phyloP scores from a whole-genome alignment of 805 yeast genomes.

The Candida michaelii region DNA sequence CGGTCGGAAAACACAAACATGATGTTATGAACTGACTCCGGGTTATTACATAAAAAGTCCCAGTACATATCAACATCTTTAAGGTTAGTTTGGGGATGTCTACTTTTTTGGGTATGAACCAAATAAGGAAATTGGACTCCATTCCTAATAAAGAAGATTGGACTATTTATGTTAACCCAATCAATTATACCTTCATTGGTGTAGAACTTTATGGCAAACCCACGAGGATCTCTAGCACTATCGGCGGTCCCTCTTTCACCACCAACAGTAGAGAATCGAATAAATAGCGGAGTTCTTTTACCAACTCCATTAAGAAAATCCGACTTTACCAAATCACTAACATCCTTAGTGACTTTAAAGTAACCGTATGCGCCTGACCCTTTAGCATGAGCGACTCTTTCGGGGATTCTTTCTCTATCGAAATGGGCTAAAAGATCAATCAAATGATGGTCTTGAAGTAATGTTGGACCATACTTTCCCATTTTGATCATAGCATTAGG shows the following conservation, averaged over 20 bases:
- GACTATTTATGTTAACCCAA: slow-evolving; percentile 84
- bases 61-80: slow-evolving; percentile 81
- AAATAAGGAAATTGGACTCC: slow-evolving; percentile 84
- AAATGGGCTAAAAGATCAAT: slow-evolving; percentile 83
- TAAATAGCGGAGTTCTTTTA: slow-evolving; percentile 70
- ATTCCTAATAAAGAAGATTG: slow-evolving; percentile 81
- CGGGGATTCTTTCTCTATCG: slow-evolving; percentile 88
- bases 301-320: slow-evolving; percentile 73
- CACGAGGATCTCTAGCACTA: slow-evolving; percentile 86
- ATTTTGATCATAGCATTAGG: slow-evolving; percentile 76
- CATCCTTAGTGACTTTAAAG: slow-evolving; percentile 85
- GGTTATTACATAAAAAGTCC: slow-evolving; percentile 76
- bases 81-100: slow-evolving; percentile 77
- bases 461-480: slow-evolving; percentile 73
- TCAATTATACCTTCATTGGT: slow-evolving; percentile 85
- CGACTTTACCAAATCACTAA: slow-evolving; percentile 67
- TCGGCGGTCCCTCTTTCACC: slow-evolving; percentile 83
- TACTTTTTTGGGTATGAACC: slow-evolving; percentile 78
- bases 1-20: slow-evolving; percentile 73
- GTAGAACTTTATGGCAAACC: slow-evolving; percentile 75
- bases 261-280: slow-evolving; percentile 85
- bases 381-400: slow-evolving; percentile 90
- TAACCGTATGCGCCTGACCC: slow-evolving; percentile 90
- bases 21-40: slow-evolving; percentile 74
- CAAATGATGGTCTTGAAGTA: slow-evolving; percentile 78